phyloP scores from a whole-genome alignment of 805 yeast genomes.

The Saturnispora dispora region DNA sequence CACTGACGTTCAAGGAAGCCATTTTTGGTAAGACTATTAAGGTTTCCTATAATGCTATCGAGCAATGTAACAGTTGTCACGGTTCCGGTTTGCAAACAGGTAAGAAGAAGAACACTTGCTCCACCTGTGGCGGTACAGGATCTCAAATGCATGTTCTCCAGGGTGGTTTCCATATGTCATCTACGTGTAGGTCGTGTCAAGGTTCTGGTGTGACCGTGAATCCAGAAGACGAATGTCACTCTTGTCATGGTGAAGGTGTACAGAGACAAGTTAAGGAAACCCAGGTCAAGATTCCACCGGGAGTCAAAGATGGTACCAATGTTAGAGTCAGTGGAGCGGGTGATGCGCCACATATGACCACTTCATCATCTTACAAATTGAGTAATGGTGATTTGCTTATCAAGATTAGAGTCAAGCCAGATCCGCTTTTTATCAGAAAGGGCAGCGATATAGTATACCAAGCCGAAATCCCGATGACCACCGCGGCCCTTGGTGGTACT shows the following conservation, averaged over 20 bases:
- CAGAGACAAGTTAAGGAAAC: slow-evolving; percentile 58
- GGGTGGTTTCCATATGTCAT: slow-evolving; percentile 95
- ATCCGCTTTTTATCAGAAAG: slow-evolving; percentile 57
- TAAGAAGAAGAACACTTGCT: slow-evolving; percentile 67
- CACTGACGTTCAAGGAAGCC: slow-evolving; percentile 76
- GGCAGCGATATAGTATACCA: slow-evolving; percentile 58
- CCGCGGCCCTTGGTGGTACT: slow-evolving; percentile 93
- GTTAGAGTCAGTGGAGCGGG: slow-evolving; percentile 84
- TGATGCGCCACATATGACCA: slow-evolving; percentile 73
- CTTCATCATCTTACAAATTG: slow-evolving; percentile 58
- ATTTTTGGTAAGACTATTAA: slow-evolving; percentile 65
- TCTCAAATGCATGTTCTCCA: slow-evolving; percentile 73
- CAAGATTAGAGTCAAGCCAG: slow-evolving; percentile 69
- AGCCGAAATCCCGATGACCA: slow-evolving; percentile 77
- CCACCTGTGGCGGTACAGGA: slow-evolving; percentile 89
- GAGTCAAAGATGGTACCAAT: slow-evolving; percentile 78
- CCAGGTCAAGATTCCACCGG: slow-evolving; percentile 78
- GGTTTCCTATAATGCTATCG: slow-evolving; percentile 65
- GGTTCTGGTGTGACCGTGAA: slow-evolving; percentile 82
- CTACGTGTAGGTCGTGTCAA: slow-evolving; percentile 79
- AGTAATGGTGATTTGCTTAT: slow-evolving; percentile 84
- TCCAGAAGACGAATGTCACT: slow-evolving; percentile 56
- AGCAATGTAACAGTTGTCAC: slow-evolving; percentile 67
- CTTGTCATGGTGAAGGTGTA: slow-evolving; percentile 90
- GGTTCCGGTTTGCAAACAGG: slow-evolving; percentile 83